Percentiles rank a stretch among this genome's conserved stretches.
Conservation (phyloP, 202 grass and related monocot species). For the Dendrocalamus latiflorus region DNA sequence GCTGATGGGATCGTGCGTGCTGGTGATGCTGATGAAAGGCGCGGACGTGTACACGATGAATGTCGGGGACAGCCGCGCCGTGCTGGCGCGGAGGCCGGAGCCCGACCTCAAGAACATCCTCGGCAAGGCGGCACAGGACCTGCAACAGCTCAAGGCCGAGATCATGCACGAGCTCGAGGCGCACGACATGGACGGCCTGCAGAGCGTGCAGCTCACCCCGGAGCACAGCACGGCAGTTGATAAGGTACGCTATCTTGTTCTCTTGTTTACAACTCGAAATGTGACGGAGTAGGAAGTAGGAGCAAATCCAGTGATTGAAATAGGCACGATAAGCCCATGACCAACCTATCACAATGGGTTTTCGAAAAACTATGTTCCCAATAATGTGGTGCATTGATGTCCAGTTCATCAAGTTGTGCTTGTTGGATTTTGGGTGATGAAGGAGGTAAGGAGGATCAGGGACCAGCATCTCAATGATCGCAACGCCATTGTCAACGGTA, state of each 20-base stretch:
- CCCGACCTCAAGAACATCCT: constrained; percentile 52
- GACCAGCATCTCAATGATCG: constrained; percentile 48
- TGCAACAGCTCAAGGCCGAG: constrained; percentile 40
- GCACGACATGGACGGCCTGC: constrained; percentile 44
- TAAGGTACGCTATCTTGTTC: constrained; percentile 31
- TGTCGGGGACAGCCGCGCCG: constrained; percentile 78
- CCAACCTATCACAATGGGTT: no score
- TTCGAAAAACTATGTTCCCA: no score
- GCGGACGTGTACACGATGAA: constrained; percentile 84
- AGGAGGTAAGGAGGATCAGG: constrained; percentile 70
- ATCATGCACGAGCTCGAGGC: constrained; percentile 54
- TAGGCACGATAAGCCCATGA: not conserved
- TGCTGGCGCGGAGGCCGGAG: constrained; percentile 51
- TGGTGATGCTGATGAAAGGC: constrained; percentile 80
- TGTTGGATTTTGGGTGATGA: not conserved
- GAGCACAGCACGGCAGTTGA: constrained; percentile 61
- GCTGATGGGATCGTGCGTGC: constrained; percentile 77
- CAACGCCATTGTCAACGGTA: constrained; percentile 39
- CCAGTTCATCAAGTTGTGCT: not conserved
- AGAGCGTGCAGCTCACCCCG: constrained; percentile 57
- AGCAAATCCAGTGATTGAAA: not conserved
- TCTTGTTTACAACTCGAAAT: not conserved
- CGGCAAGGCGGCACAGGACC: constrained; percentile 40
- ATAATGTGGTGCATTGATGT: not conserved
- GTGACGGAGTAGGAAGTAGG: not conserved